phyloP scores from a whole-genome alignment of 805 yeast species.

The Yarrowia hollandica region DNA sequence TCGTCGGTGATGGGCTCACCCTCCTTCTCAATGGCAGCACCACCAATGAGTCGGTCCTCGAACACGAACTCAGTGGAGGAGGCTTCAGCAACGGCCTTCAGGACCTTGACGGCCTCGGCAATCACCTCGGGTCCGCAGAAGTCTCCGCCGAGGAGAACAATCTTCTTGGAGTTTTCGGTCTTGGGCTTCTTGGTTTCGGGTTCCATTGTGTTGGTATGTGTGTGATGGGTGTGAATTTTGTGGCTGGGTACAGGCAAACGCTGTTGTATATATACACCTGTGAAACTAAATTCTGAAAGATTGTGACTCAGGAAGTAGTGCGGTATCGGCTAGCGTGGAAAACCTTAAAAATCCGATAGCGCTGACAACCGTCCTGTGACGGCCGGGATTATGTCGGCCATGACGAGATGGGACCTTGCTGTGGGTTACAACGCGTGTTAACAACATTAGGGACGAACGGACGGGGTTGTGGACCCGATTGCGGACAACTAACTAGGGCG shows the following conservation, averaged over 20 bases:
- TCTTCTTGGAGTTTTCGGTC: conserved; percentile 52
- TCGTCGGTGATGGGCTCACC: conserved; percentile 89
- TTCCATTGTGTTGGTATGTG: conserved; percentile 10
- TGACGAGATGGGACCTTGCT: too few relatives aligned
- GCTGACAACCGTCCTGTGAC: neutral
- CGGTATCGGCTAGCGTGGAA: conserved; percentile 12
- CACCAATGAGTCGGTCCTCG: conserved; percentile 87
- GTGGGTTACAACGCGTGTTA: neutral
- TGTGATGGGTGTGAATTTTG: neutral
- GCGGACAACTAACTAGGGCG: too few relatives aligned
- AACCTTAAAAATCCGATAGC: conserved; percentile 9
- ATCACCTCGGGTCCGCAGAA: conserved; percentile 93
- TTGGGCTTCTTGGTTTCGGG: conserved; percentile 26
- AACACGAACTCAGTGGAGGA: conserved; percentile 64
- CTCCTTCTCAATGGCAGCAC: conserved; percentile 97
- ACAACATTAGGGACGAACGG: too few relatives aligned
- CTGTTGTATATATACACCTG: conserved; percentile 11
- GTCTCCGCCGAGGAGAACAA: conserved; percentile 93
- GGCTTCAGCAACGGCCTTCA: conserved; percentile 68
- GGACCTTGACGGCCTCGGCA: conserved; percentile 87
- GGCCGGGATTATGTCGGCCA: conserved; percentile 11
- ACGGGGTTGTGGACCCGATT: too few relatives aligned
- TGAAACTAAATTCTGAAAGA: neutral
- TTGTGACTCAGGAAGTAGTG: conserved; percentile 20
- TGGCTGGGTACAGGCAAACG: conserved; percentile 9